Evolutionary conservation across 345 rosid species (phyloP).

Genomic region (Dipteronia sinensis): DNA sequence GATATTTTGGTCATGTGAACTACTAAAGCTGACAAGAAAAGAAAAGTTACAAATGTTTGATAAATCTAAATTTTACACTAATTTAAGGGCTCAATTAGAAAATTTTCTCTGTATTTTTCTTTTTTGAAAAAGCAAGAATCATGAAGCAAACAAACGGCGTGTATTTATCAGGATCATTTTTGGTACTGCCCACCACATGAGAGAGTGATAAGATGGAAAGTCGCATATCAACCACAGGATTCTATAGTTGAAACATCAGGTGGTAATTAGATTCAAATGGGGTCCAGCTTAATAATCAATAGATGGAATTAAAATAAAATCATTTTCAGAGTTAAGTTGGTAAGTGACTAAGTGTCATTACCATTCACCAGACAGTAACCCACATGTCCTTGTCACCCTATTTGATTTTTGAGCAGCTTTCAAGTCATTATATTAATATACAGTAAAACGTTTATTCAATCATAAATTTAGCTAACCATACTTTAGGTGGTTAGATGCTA

Average conservation of each 20-base stretch:
- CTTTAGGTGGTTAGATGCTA: too few species aligned
- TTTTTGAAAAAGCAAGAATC: too few species aligned
- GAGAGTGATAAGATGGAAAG: constrained; percentile 15
- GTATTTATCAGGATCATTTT: too few species aligned
- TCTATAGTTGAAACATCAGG: constrained; percentile 32
- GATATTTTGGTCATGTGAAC: too few species aligned
- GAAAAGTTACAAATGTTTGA: too few species aligned
- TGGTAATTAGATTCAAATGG: constrained; percentile 14
- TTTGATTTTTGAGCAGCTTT: constrained; percentile 17
- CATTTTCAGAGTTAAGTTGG: constrained; percentile 43
- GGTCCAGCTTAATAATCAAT: constrained; percentile 4
- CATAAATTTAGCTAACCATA: too few species aligned
- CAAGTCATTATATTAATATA: constrained; percentile 14
- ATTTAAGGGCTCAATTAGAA: too few species aligned
- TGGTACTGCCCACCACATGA: background rate
- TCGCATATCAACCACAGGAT: constrained; percentile 30
- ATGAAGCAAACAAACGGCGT: too few species aligned
- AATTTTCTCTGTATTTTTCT: too few species aligned
- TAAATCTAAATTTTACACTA: too few species aligned
- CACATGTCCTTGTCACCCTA: background rate
- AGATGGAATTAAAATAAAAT: background rate
- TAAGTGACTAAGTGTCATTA: constrained; percentile 53
- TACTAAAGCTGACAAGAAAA: too few species aligned
- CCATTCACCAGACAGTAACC: constrained; percentile 45
- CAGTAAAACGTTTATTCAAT: constrained; percentile 9